Evolutionary conservation across 2,329 filamentous ascomycete genomes (phyloP).

Genomic region (Colletotrichum agaves): DNA sequence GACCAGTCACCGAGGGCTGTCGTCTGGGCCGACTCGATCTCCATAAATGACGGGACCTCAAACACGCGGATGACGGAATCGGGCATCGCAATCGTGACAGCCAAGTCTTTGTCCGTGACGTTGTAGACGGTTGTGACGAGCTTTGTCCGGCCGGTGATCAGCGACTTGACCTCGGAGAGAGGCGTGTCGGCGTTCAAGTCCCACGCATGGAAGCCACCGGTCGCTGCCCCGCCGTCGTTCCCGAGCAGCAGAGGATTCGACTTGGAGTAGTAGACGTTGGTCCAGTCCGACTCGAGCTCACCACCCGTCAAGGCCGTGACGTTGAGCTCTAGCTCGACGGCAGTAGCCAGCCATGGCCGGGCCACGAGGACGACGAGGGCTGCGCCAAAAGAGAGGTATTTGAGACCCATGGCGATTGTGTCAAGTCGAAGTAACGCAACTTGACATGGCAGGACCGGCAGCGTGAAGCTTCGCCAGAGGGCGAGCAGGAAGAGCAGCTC

Average conservation of each 20-base stretch:
- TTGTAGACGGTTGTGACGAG: constrained; percentile 53
- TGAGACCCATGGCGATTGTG: constrained; percentile 24
- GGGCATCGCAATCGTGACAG: constrained; percentile 54
- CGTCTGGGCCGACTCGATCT: constrained; percentile 46
- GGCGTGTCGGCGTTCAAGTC: constrained; percentile 44
- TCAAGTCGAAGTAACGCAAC: constrained; percentile 12
- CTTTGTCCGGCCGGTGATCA: constrained; percentile 57
- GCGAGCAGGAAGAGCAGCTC: constrained; percentile 7
- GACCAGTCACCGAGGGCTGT: constrained; percentile 59
- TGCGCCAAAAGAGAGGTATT: constrained; percentile 22
- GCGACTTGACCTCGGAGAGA: constrained; percentile 46
- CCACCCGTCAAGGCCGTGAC: constrained; percentile 47
- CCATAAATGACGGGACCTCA: constrained; percentile 46
- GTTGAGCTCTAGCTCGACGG: constrained; percentile 40
- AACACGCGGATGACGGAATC: constrained; percentile 56
- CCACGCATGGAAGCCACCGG: constrained; percentile 55
- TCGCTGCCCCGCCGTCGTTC: constrained; percentile 56
- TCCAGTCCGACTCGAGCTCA: constrained; percentile 55
- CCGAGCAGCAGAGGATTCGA: constrained; percentile 52
- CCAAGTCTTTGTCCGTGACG: constrained; percentile 49
- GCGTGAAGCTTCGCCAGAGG: neutral
- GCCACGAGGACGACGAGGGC: constrained; percentile 23
- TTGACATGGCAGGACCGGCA: constrained; percentile 29
- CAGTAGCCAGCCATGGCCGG: constrained; percentile 19
- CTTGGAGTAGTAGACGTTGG: constrained; percentile 51